Evolutionary conservation across 768 basidiomycete species (phyloP).

Genomic region (Coprinopsis marcescibilis): DNA sequence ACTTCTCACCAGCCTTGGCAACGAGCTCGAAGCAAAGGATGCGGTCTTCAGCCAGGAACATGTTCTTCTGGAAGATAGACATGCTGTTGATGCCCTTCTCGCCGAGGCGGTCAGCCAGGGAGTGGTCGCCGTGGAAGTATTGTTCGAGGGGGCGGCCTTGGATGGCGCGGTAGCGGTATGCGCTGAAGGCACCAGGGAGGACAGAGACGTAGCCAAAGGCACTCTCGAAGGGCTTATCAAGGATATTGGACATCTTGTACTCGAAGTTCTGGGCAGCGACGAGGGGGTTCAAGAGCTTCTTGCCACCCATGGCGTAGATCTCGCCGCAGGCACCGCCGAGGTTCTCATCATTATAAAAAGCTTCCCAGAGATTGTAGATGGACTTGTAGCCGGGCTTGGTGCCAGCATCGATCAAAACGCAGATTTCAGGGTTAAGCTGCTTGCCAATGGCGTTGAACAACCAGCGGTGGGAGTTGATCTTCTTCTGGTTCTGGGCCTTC

Average conservation of each 20-base stretch:
- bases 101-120: constrained; percentile 86
- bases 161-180: constrained; percentile 91
- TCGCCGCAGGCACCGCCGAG: constrained; percentile 92
- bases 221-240: constrained; percentile 93
- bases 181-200: constrained; percentile 93
- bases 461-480: constrained; percentile 95
- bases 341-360: constrained; percentile 74
- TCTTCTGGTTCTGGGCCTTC: constrained; percentile 94
- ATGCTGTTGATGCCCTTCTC: constrained; percentile 93
- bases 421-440: constrained; percentile 81
- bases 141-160: constrained; percentile 82
- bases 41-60: constrained; percentile 83
- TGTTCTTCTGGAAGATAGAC: constrained; percentile 95
- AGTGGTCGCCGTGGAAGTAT: constrained; percentile 85
- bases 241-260: constrained; percentile 98
- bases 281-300: constrained; percentile 87
- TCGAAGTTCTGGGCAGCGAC: constrained; percentile 97
- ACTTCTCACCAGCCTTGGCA: constrained; percentile 79
- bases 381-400: constrained; percentile 96
- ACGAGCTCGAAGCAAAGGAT: constrained; percentile 97
- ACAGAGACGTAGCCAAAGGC: constrained; percentile 96
- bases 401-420: constrained; percentile 89
- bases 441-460: constrained; percentile 89
- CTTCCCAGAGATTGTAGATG: constrained; percentile 93
- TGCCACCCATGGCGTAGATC: constrained; percentile 91